Evolutionary conservation across 176 grass and related monocot genomes (phyloP), one percentile per base, ranked within the genome.

Genomic region (Juncus effusus): DNA sequence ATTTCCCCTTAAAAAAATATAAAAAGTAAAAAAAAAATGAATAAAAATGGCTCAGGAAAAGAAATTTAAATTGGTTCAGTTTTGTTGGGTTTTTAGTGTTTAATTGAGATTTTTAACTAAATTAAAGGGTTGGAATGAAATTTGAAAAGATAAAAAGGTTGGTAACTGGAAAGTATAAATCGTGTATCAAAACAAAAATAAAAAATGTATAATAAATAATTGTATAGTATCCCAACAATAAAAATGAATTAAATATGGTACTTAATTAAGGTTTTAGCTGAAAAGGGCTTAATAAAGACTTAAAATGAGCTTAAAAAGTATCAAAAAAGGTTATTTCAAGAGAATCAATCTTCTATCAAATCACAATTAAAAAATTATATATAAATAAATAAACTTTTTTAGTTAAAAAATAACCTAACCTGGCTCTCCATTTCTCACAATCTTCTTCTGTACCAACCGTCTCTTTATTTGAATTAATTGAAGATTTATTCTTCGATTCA

Each of bases 1-100:
- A 60, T 92, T 97, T 2, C 85, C 93, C 85, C 93, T 97, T 40
- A 58, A 68, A 61, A 76, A 56, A 51, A 82, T 59, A 7, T 42
- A 80, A 80, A 36, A 79, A 13, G 63, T 59, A 36, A 52, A 63
- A 40, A 42, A 60, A 78, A 70, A 65, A 62, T 42, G 40, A 78
- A 50, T 19, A 71, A 7, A 42, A 63, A 38, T 73, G 56, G 38
- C 10, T 57, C 38, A 66, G 81, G 13, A 42, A 60, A 47, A 36
- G 9, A 79, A 71, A 56, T 9, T 13, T 63, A 28, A 57, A 57
- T 1, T 28, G 19, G 19, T 28, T 28, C 19, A 28, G 19, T 28
- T 28, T 28, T 28, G 19, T 28, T 28, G 19, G 19, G 19, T 28
- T 28, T 28, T 28, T 28, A 28, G 19, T 28, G 19, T 28, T 28